Evolutionary conservation across 129 eudicot genomes (phyloP).

Genomic region (Flaveria linearis): DNA sequence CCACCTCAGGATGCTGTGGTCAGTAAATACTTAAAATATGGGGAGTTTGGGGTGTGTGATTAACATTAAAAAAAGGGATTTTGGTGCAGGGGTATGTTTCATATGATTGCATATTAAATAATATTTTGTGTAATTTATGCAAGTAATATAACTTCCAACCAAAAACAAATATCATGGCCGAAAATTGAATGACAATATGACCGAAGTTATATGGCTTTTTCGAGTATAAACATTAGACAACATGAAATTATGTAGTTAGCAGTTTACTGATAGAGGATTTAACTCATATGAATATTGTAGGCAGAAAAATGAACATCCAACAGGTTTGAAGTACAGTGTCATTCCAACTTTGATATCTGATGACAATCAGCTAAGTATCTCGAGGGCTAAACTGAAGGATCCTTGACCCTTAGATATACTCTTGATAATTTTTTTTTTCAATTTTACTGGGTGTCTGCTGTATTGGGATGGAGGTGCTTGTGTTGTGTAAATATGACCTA

Average conservation of each 20-base stretch:
- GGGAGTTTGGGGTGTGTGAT: background rate
- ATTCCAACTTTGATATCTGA: background rate
- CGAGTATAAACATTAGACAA: background rate
- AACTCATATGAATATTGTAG: conserved; percentile 9
- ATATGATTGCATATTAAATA: background rate
- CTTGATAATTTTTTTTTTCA: background rate
- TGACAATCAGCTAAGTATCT: background rate
- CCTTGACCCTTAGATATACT: background rate
- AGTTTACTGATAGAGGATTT: background rate
- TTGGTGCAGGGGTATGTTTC: background rate
- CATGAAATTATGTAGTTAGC: background rate
- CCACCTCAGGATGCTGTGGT: no score
- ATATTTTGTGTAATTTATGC: background rate
- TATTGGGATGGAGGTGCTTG: background rate
- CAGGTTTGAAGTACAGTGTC: background rate
- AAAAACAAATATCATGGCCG: conserved; percentile 12
- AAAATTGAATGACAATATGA: background rate
- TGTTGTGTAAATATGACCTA: background rate
- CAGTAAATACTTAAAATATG: background rate
- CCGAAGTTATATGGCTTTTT: conserved; percentile 11
- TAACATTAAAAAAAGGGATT: background rate
- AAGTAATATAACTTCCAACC: background rate
- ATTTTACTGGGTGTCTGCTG: background rate
- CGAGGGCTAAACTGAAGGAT: background rate
- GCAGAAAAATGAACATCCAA: conserved; percentile 1